Conservation (phyloP, 164 flowering plant genomes). For the Dillenia suffruticosa region DNA sequence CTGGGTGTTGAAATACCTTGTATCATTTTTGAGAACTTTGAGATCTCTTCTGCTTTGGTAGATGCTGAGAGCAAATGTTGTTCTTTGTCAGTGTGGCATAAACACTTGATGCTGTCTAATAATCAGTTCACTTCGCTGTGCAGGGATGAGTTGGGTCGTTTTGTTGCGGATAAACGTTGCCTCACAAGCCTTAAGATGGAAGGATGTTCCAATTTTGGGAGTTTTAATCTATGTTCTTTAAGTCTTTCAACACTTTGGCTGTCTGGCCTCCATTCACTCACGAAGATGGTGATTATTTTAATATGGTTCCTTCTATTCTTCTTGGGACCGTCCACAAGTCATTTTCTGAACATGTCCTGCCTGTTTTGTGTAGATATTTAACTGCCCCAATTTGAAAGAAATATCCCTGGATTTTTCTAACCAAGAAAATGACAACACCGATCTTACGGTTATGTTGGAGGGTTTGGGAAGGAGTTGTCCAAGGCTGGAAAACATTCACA, state of each 20-base stretch:
- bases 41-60: no score
- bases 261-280: conserved; percentile 72
- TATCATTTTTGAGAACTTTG: no score
- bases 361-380: conserved; percentile 49
- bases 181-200: conserved; percentile 86
- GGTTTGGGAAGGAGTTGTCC: conserved; percentile 75
- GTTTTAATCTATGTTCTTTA: conserved; percentile 56
- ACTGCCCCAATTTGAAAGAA: conserved; percentile 84
- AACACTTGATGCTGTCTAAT: no score
- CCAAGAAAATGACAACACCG: conserved; percentile 75
- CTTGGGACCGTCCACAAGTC: background rate
- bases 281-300: conserved; percentile 61
- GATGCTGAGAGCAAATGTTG: no score
- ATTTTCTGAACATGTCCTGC: background rate
- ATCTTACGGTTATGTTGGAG: conserved; percentile 59
- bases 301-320: background rate
- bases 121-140: conserved; percentile 8
- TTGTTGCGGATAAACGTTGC: conserved; percentile 77
- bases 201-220: conserved; percentile 79
- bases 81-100: no score
- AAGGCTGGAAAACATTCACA: conserved; percentile 75
- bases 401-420: conserved; percentile 77
- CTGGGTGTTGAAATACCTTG: no score
- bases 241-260: conserved; percentile 88
- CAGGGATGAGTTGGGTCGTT: conserved; percentile 91